phyloP scores from a whole-genome alignment of 768 basidiomycete genomes.

The Fistulinella prunicolor region DNA sequence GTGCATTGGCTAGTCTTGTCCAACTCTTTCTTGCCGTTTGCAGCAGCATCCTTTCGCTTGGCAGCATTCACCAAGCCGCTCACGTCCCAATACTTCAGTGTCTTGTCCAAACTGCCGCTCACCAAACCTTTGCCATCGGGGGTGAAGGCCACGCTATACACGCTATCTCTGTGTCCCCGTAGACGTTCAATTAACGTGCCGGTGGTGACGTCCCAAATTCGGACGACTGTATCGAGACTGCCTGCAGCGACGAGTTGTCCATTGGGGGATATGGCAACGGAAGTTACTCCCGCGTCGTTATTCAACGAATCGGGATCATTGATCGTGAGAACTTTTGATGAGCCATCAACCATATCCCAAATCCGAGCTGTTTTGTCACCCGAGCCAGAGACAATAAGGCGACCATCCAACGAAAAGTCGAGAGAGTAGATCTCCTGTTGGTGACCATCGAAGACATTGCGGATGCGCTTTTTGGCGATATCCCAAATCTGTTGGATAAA shows the following conservation, averaged over 20 bases:
- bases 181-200: slow-evolving; percentile 70
- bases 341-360: slow-evolving; percentile 53
- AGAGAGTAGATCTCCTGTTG: slow-evolving; percentile 93
- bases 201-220: slow-evolving; percentile 74
- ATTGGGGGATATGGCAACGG: slow-evolving; percentile 75
- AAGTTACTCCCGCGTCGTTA: slow-evolving; percentile 69
- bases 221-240: slow-evolving; percentile 70
- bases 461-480: slow-evolving; percentile 74
- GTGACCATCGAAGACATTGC: slow-evolving; percentile 83
- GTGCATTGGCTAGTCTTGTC: slow-evolving; percentile 57
- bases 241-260: slow-evolving; percentile 66
- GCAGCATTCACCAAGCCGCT: slow-evolving; percentile 30
- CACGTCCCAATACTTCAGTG: slow-evolving; percentile 85
- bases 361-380: slow-evolving; percentile 72
- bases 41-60: slow-evolving; percentile 34
- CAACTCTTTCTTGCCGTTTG: slow-evolving; percentile 48
- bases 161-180: slow-evolving; percentile 77
- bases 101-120: slow-evolving; percentile 89
- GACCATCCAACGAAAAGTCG: slow-evolving; percentile 85
- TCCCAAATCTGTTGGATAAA: slow-evolving; percentile 77
- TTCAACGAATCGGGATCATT: slow-evolving; percentile 50
- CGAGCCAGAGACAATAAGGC: slow-evolving; percentile 84
- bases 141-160: slow-evolving; percentile 89
- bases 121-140: slow-evolving; percentile 88
- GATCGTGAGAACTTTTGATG: slow-evolving; percentile 36